Conservation (phyloP, 495 filamentous ascomycete species). For the Neurospora sp. region DNA sequence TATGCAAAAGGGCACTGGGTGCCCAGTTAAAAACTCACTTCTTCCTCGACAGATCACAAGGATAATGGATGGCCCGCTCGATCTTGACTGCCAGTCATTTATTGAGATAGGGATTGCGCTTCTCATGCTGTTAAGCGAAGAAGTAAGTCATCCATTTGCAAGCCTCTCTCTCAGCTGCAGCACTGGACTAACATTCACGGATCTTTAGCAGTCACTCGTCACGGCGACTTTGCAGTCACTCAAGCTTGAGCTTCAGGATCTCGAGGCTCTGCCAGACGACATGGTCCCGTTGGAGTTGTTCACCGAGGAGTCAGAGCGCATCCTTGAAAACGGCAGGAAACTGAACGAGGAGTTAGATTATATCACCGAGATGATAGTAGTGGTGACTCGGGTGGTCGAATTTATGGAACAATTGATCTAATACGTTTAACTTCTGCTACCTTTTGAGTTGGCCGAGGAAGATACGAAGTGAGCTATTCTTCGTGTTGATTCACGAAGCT, state of each 20-base stretch:
- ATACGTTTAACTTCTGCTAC: neutral
- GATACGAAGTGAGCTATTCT: neutral
- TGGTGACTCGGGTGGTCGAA: neutral
- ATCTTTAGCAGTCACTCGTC: neutral
- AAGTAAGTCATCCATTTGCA: neutral
- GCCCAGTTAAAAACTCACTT: neutral
- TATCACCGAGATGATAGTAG: neutral
- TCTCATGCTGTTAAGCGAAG: neutral
- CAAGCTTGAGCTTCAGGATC: neutral
- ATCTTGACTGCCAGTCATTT: neutral
- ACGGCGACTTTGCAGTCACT: neutral
- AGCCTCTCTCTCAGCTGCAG: neutral
- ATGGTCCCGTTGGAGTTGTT: neutral
- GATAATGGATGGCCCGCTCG: too few species aligned
- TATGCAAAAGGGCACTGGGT: neutral
- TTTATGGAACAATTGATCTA: neutral
- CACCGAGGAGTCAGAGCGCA: neutral
- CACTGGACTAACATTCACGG: neutral
- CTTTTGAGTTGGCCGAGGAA: neutral
- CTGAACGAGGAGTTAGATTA: neutral
- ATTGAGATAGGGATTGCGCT: neutral
- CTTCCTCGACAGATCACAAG: neutral
- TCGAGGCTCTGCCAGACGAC: neutral
- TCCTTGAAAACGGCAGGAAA: rapidly evolving
- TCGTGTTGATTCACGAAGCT: neutral